Evolutionary conservation across 371 early-diverging fungal species (phyloP), one percentile per base, ranked within the genome.

Genomic region (Haplosporangium sp.): DNA sequence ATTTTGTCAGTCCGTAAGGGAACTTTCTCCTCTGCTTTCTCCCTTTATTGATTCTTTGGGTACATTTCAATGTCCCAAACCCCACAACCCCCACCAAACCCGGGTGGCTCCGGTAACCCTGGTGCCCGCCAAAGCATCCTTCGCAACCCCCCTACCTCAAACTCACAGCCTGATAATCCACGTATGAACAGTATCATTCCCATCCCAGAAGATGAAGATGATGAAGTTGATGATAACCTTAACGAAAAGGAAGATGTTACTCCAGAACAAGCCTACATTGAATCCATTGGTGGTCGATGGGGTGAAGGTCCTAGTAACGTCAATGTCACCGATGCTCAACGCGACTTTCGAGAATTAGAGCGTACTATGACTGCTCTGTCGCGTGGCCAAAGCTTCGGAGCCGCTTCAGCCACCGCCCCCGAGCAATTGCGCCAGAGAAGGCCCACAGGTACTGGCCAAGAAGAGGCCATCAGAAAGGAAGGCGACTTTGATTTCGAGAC

Each of bases 301-400:
- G 77, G 77, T 57, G 77, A 77, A 58, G 77, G 77, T 19, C 77
- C 77, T 8, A 68, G 69, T 57, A 72, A 68, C 0, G 77, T 77
- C 53, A 65, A 77, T 39, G 77, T 77, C 47, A 35, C 62, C 6
- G 73, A 72, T 53, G 77, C 77, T 6, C 66, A 72, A 27, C 72
- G 67, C 6, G 69, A 72, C 27, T 77, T 72, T 37, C 72, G 70
- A 62, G 19, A 45, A 8, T 48, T 77, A 17, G 77, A 77, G 42
- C 69, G 79, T 0, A 69, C 64, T 2, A 39, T 78, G 57, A 78
- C 71, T 3, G 17, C 50, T 11, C 1, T 63, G 34, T 77, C 78
- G 7, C 73, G 74, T 57, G 65, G 68, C 13, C 56, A 63, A 37
- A 67, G 63, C 37, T 4, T 44, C 17, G 47, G 48, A 15, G 38